Evolutionary conservation across 2,329 filamentous ascomycete genomes (phyloP).

Genomic region (Fusarium neocosmosporiellum): DNA sequence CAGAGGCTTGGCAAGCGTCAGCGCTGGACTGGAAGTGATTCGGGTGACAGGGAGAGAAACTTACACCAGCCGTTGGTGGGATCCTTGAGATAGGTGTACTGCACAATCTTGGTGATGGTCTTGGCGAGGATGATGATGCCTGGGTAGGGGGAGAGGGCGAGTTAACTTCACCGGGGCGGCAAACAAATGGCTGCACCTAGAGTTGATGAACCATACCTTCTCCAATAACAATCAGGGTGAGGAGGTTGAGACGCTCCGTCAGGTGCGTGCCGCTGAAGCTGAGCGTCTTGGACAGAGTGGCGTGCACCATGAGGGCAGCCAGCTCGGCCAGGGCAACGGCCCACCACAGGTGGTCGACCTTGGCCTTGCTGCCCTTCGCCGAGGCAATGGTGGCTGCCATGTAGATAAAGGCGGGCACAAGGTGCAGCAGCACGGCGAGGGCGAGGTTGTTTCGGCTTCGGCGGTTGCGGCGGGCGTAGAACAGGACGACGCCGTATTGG

Average conservation of each 20-base stretch:
- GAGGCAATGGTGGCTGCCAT: background rate
- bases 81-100: background rate
- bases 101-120: background rate
- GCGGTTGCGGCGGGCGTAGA: background rate
- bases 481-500: background rate
- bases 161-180: background rate
- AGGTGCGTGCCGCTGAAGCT: background rate
- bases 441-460: background rate
- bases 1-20: background rate
- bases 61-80: background rate
- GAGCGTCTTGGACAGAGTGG: background rate
- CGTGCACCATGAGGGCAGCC: background rate
- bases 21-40: background rate
- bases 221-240: background rate
- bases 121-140: background rate
- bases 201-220: background rate
- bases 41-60: background rate
- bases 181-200: background rate
- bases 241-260: background rate
- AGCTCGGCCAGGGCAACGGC: background rate
- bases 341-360: background rate
- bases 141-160: background rate
- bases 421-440: background rate
- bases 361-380: background rate
- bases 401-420: background rate